Conservation (phyloP, 2,329 filamentous ascomycete species). For the Clarireedia homoeocarpa region DNA sequence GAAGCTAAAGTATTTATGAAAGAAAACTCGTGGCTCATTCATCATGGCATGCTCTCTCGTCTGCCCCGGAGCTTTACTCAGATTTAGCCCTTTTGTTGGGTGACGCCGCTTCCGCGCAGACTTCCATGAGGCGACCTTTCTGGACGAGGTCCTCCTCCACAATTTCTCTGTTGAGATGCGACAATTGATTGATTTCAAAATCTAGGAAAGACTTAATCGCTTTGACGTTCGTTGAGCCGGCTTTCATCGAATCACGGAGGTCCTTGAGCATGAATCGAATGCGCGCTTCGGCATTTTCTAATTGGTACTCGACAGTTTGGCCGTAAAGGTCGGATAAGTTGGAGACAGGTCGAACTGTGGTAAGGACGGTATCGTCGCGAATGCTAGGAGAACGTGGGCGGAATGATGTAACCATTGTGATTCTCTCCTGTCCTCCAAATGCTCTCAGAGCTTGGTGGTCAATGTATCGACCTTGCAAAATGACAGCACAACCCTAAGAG, state of each 20-base stretch:
- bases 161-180: conserved; percentile 28
- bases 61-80: conserved; percentile 3
- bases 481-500: conserved; percentile 32
- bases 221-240: conserved; percentile 28
- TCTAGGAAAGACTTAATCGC: conserved; percentile 32
- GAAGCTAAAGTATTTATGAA: not conserved
- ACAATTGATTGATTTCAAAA: conserved; percentile 28
- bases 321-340: conserved; percentile 32
- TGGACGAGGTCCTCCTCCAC: conserved; percentile 26
- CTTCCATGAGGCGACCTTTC: conserved; percentile 24
- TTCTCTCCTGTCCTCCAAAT: conserved; percentile 35
- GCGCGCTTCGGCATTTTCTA: conserved; percentile 32
- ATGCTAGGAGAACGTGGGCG: conserved; percentile 33
- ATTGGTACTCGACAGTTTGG: conserved; percentile 33
- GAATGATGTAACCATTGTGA: conserved; percentile 41
- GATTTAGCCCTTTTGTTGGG: conserved; percentile 16
- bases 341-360: conserved; percentile 31
- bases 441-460: conserved; percentile 36
- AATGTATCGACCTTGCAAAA: conserved; percentile 40
- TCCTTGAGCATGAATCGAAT: conserved; percentile 30
- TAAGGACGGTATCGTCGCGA: conserved; percentile 34
- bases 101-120: conserved; percentile 20
- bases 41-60: not conserved
- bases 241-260: conserved; percentile 30
- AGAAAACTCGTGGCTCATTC: conserved; percentile 9